Base-by-base conservation (phyloP, 495 filamentous ascomycete species). In the Thermothielavioides terrestris region DNA sequence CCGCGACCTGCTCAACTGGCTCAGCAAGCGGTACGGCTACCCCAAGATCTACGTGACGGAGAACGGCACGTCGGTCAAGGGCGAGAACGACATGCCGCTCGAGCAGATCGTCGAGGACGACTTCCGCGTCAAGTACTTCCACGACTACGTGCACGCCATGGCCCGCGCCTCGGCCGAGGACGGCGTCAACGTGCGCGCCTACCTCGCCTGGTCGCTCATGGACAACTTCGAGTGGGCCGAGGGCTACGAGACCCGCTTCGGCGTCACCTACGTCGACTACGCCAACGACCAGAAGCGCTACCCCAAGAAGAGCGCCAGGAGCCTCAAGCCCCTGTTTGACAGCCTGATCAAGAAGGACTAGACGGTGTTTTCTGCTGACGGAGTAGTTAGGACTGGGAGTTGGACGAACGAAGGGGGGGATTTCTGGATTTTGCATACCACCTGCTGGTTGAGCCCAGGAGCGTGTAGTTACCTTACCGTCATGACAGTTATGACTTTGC, bases 231-330 rank as follows among this genome's bases (percentile, higher is more conserved):
- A 79, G 66, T 81, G 77, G 76, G 84, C 85, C 41, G 85, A 89
- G 57, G 84, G 85, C n/a, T 88, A 88, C 64, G 82, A 86, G 66
- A 86, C 85, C n/a, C 74, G 84, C 20, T 89, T 89, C 57, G 84
- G 85, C 32, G 82, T 88, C 38, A 88, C 83, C 6, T 88, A 73
- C 62, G 83, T 89, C 32, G 84, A 88, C 68, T 88, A 89, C 56
- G 71, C 76, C 54, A 78, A 85, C 46, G 78, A 78, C 26, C 84
- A 88, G 73, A 83, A 85, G 73, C 69, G 86, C 32, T 75, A 82
- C 45, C 83, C 84, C 25, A 89, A 89, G 78, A 83, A 87, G 71
- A 88, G 84, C 64, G 85, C 83, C 7, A 79, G 71, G 67, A 74
- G 70, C 54, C 71, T 89, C 56, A 71, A 78, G 44, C 65, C 75